A percentile compares a stretch with the other conserved stretches of the same genome.
Conservation (phyloP, 495 filamentous ascomycete species). For the Podospora tetraspora region DNA sequence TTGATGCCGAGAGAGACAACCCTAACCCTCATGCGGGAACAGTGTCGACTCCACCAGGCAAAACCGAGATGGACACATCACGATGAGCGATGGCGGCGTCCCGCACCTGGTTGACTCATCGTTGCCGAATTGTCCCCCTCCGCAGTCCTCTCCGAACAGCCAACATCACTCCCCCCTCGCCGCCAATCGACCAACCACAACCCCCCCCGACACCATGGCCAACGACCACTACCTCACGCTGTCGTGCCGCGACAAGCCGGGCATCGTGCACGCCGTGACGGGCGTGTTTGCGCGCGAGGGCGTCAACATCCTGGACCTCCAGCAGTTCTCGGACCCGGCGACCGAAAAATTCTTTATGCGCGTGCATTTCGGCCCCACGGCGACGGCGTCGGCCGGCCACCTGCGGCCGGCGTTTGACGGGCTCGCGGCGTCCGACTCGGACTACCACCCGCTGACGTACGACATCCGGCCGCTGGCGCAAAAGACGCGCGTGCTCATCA, state of each 20-base stretch:
- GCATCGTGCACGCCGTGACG: slow-evolving; percentile 72
- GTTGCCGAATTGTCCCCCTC: not conserved
- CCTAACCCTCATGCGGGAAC: not conserved
- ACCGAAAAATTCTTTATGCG: slow-evolving; percentile 73
- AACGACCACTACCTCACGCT: slow-evolving; percentile 66
- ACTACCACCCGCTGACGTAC: slow-evolving; percentile 54
- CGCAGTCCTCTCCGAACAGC: not conserved
- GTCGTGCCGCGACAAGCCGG: slow-evolving; percentile 67
- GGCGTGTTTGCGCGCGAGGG: slow-evolving; percentile 59
- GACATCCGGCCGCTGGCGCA: slow-evolving; percentile 54
- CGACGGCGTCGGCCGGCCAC: slow-evolving; percentile 34
- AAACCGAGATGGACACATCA: slow-evolving; percentile 5
- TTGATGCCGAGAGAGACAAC: not conserved
- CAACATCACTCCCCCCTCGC: not conserved
- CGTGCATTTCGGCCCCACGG: slow-evolving; percentile 58
- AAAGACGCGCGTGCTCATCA: slow-evolving; percentile 68
- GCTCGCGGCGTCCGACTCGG: slow-evolving; percentile 40
- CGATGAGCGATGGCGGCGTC: not conserved
- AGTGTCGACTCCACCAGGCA: not conserved
- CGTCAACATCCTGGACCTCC: slow-evolving; percentile 68
- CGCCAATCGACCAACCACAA: not conserved
- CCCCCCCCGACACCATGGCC: slow-evolving; percentile 18
- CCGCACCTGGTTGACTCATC: not conserved
- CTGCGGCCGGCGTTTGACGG: slow-evolving; percentile 48
- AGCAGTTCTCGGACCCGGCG: slow-evolving; percentile 64